Conservation (phyloP, 2,329 filamentous ascomycete species). For the Rhynchosporium graminicola region DNA sequence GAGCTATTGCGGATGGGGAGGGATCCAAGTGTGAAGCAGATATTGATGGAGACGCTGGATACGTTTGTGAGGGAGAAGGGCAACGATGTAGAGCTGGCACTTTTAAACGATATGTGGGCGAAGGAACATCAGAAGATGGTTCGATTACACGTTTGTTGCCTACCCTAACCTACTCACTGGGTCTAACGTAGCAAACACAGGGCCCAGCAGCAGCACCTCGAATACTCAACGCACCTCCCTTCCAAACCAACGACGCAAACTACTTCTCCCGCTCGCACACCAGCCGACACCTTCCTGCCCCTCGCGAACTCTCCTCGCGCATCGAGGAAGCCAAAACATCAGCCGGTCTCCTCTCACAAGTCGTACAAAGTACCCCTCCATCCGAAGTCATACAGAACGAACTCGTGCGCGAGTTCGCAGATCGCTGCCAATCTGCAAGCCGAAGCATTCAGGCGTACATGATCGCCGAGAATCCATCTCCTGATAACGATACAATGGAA, state of each 20-base stretch:
- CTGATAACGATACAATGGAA: slow-evolving; percentile 92
- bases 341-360: slow-evolving; percentile 87
- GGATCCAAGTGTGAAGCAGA: slow-evolving; percentile 78
- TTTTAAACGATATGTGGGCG: slow-evolving; percentile 83
- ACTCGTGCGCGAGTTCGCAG: slow-evolving; percentile 88
- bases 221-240: slow-evolving; percentile 48
- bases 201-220: slow-evolving; percentile 41
- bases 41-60: slow-evolving; percentile 84
- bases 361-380: slow-evolving; percentile 81
- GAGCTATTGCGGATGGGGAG: slow-evolving; percentile 69
- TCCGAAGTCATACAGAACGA: slow-evolving; percentile 78
- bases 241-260: slow-evolving; percentile 51
- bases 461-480: slow-evolving; percentile 71
- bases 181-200: slow-evolving; percentile 21
- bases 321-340: slow-evolving; percentile 90
- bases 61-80: slow-evolving; percentile 66
- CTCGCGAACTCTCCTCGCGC: slow-evolving; percentile 76
- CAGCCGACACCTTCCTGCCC: slow-evolving; percentile 57
- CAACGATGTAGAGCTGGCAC: slow-evolving; percentile 70
- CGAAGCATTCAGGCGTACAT: slow-evolving; percentile 86
- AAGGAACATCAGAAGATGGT: slow-evolving; percentile 72
- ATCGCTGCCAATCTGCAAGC: slow-evolving; percentile 80
- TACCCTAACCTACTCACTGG: slow-evolving; percentile 11
- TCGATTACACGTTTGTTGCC: slow-evolving; percentile 46
- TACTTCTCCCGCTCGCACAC: slow-evolving; percentile 57